Evolutionary conservation across 768 basidiomycete species (phyloP), one percentile per base, ranked within the genome.

Genomic region (Rhodotorula sphaerocarpa): DNA sequence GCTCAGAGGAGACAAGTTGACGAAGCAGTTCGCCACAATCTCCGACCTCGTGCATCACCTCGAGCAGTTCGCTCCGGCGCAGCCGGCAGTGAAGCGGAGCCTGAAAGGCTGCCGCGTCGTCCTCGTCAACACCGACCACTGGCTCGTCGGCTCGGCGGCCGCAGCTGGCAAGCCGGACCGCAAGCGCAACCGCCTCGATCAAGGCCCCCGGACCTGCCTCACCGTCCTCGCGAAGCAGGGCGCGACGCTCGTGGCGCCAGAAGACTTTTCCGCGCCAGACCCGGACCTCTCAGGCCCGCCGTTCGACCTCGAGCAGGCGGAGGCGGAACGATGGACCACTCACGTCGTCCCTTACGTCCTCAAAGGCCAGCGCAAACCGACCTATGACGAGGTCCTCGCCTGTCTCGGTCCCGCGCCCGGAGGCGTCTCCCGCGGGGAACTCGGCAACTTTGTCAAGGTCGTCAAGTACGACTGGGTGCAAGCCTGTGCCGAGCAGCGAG

Each of bases 61-160:
- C 50, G 14, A 27, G 11, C 31, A 46, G 23, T 56, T 52, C 55
- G 42, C 50, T 23, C 31, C 27, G 4, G 43, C 20, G 28, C 30
- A 23, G 2, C 25, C n/a, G 25, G 18, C 27, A 0, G 39, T 15
- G 9, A 25, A 47, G 47, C 28, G 30, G 20, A 2, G 21, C 20
- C 55, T 65, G 18, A 10, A n/a, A 30, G 63, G 63, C 0, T 52
- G 43, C 16, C 36, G 63, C 20, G 23, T 65, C 50, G 18, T 30
- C 23, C 56, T 65, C 50, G 54, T 65, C 54, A 65, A 65, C 48
- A 39, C 63, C 3, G 63, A 65, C 31, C 58, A 65, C 44, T 65
- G 63, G 63, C 50, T 7, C 42, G 20, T 15, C 42, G 7, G 15
- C 7, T 14, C 42, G 15, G 20, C 14, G 14, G 42, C 42, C 12